Conservation (phyloP, 2,329 filamentous ascomycete genomes). For the Stagonosporopsis chrysanthemi region DNA sequence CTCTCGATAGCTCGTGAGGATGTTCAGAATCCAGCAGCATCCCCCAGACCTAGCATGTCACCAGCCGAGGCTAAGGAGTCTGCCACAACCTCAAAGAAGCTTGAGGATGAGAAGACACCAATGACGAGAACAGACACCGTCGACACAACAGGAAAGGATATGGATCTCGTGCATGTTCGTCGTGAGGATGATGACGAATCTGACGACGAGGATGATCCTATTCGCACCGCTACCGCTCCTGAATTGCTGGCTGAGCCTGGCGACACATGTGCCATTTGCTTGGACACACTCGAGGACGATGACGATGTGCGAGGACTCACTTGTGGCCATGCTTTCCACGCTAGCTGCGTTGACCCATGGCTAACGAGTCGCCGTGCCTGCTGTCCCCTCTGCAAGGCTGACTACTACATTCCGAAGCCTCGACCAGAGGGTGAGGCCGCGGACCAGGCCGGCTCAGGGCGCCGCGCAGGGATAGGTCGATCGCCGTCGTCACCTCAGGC, state of each 20-base stretch:
- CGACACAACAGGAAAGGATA: conserved; percentile 30
- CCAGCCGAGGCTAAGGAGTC: conserved; percentile 26
- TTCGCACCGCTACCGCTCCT: conserved; percentile 80
- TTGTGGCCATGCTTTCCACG: conserved; percentile 98
- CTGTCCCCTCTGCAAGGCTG: conserved; percentile 96
- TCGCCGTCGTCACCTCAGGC: conserved; percentile 44
- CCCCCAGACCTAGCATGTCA: conserved; percentile 31
- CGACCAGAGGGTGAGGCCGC: conserved; percentile 65
- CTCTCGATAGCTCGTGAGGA: conserved; percentile 55
- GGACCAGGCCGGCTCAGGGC: conserved; percentile 35
- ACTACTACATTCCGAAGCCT: conserved; percentile 95
- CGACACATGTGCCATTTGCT: conserved; percentile 95
- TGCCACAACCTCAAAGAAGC: conserved; percentile 31
- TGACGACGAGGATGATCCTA: conserved; percentile 80
- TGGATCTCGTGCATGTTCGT: conserved; percentile 30
- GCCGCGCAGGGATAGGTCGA: conserved; percentile 39
- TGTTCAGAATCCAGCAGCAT: conserved; percentile 32
- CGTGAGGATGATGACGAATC: conserved; percentile 61
- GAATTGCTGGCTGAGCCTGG: conserved; percentile 83
- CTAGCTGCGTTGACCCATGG: conserved; percentile 95
- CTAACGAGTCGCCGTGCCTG: conserved; percentile 91
- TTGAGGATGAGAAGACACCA: conserved; percentile 20
- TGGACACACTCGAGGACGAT: conserved; percentile 92
- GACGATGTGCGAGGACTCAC: conserved; percentile 93
- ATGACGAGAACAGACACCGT: conserved; percentile 36